Base-by-base conservation (phyloP, 108 stramenopile species). In the Aurantiochytrium sp. region DNA sequence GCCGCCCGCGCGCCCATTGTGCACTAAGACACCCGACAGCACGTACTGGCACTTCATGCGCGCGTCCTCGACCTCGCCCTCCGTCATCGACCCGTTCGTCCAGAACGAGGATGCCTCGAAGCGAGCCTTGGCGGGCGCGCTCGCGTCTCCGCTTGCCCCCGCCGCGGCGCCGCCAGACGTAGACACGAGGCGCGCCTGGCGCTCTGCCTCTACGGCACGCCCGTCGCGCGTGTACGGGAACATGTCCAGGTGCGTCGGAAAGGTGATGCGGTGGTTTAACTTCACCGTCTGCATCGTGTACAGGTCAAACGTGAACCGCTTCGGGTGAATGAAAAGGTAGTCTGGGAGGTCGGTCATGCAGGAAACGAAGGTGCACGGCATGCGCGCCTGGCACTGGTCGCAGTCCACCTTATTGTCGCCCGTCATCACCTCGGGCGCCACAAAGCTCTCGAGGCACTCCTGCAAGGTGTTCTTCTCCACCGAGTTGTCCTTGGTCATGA, bases 221-320 rank as follows among this genome's bases (percentile, higher is more conserved):
- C 69, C 91, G 88, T 91, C 91, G 4, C 86, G 31, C 15, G 92
- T 93, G 90, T 89, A 94, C 21, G 93, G 93, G 27, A 32, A 24
- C 91, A 94, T 90, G 88, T 94, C 90, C 24, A 94, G 87, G 31
- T 91, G 73, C 52, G 87, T 36, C 31, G 93, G 93, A 87, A 94
- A 94, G 36, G 87, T 89, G 52, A 93, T 92, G 52, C 89, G 89
- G 55, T 90, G 65, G 87, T 94, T 94, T 15, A 94, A 50, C 91
- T 94, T 94, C 21, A 88, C 85, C 55, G 85, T 90, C 31, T 73
- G 68, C 86, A 94, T 92, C 45, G 91, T 91, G 54, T 90, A 69
- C 17, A 94, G 55, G 69, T 92, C 90, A 52, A 94, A 94, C 59
- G 93, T 92, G 69, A 95, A 94, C 24, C 94, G 90, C 92, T 95